Percentiles rank a stretch among this genome's conserved stretches.
Evolutionary conservation across 768 basidiomycete species (phyloP).

Genomic region (Boletus subcaerulescens): DNA sequence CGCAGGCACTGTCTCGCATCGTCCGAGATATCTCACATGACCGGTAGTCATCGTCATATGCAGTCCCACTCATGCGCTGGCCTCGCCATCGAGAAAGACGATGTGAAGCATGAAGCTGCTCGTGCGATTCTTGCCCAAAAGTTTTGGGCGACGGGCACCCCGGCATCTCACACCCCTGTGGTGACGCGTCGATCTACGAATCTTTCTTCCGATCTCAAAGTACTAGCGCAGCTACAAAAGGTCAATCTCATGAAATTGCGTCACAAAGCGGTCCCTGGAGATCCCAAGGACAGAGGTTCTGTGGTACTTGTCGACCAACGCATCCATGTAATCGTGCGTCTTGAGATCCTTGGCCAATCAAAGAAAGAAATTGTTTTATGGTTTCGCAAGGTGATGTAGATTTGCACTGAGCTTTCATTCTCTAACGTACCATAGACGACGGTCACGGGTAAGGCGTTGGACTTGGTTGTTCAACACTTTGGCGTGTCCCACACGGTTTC

Average conservation of each 20-base stretch:
- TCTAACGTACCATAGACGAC: conserved; percentile 40
- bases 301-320: conserved; percentile 53
- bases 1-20: background rate
- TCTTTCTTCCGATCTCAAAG: conserved; percentile 48
- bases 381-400: conserved; percentile 59
- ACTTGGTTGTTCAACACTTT: conserved; percentile 40
- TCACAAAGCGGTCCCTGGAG: conserved; percentile 61
- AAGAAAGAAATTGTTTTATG: conserved; percentile 52
- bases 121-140: conserved; percentile 52
- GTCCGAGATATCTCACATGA: conserved; percentile 8
- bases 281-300: conserved; percentile 52
- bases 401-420: background rate
- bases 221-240: conserved; percentile 52
- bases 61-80: conserved; percentile 56
- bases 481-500: conserved; percentile 5
- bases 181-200: conserved; percentile 29
- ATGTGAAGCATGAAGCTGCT: conserved; percentile 45
- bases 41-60: conserved; percentile 61
- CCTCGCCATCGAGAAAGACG: conserved; percentile 4
- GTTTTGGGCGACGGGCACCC: conserved; percentile 34
- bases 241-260: conserved; percentile 74
- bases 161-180: conserved; percentile 25
- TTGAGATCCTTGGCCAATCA: conserved; percentile 25
- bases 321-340: conserved; percentile 50
- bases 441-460: conserved; percentile 60